A percentile compares a stretch with the other conserved stretches of the same genome.
Conservation (phyloP, 805 yeast genomes). For the Metschnikowia similis region DNA sequence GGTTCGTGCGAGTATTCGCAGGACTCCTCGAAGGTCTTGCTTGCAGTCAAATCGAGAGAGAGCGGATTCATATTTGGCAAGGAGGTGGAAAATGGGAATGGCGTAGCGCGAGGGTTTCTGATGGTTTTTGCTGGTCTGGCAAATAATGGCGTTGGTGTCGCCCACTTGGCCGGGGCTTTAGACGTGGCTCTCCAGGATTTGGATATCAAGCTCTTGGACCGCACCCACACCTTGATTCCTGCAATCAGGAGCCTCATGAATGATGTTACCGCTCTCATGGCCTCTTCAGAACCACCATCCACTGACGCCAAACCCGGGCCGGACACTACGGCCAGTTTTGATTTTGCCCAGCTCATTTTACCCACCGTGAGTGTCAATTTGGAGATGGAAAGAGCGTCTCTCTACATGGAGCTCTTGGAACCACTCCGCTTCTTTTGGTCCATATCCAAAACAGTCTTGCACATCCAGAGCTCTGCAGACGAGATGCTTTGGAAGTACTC, state of each 20-base stretch:
- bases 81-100: neutral
- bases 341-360: neutral
- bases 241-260: neutral
- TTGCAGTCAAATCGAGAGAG: neutral
- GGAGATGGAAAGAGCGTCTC: neutral
- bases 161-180: neutral
- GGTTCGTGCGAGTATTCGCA: neutral
- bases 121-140: neutral
- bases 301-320: too few species aligned
- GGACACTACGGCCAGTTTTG: neutral
- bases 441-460: conserved; percentile 1
- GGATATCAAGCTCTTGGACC: conserved; percentile 8
- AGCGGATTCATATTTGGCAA: neutral
- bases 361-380: conserved; percentile 6
- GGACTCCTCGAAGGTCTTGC: neutral
- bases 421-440: conserved; percentile 10
- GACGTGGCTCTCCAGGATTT: conserved; percentile 3
- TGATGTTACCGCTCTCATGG: neutral
- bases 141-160: neutral
- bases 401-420: conserved; percentile 5
- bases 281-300: too few species aligned
- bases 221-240: neutral
- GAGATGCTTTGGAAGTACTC: conserved; percentile 1
- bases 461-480: neutral
- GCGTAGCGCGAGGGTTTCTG: neutral